Conservation (phyloP, 352 stramenopile species). For the Pythium chondricola region DNA sequence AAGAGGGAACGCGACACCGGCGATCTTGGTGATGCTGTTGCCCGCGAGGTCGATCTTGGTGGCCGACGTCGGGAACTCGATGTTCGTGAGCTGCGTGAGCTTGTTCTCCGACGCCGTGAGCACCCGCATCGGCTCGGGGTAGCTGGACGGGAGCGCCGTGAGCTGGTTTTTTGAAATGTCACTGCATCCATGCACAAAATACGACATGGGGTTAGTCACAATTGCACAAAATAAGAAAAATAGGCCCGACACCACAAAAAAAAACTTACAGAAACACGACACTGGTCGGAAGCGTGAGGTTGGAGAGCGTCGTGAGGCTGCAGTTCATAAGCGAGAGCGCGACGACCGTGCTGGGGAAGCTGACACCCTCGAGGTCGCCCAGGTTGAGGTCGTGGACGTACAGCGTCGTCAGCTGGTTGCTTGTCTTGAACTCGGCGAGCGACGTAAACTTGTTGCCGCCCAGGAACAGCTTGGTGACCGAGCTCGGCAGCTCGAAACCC, state of each 20-base stretch:
- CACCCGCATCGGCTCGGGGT: slow-evolving; percentile 4
- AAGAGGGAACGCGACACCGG: slow-evolving; percentile 49
- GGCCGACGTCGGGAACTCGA: slow-evolving; percentile 42
- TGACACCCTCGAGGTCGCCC: slow-evolving; percentile 30
- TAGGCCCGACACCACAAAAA: no score
- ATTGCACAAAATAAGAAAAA: no score
- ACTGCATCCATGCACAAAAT: background rate
- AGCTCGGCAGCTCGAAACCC: slow-evolving; percentile 40
- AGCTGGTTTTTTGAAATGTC: slow-evolving; percentile 20
- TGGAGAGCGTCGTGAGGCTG: slow-evolving; percentile 13
- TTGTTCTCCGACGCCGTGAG: slow-evolving; percentile 32
- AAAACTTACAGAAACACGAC: slow-evolving; percentile 48
- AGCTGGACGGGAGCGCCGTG: slow-evolving; percentile 8
- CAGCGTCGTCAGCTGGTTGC: slow-evolving; percentile 44
- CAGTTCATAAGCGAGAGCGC: slow-evolving; percentile 23
- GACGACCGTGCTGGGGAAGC: slow-evolving; percentile 36
- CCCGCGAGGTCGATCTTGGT: slow-evolving; percentile 46
- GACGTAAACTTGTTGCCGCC: slow-evolving; percentile 64
- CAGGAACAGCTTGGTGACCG: slow-evolving; percentile 48
- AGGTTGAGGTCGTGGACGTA: slow-evolving; percentile 67
- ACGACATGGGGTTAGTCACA: no score
- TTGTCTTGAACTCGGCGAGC: slow-evolving; percentile 38
- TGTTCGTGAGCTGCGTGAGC: slow-evolving; percentile 39
- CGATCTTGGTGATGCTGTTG: slow-evolving; percentile 51
- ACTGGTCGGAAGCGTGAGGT: slow-evolving; percentile 30